Base-by-base conservation (phyloP, 1,284 basidiomycete genomes). In the Lentinus polychrous region DNA sequence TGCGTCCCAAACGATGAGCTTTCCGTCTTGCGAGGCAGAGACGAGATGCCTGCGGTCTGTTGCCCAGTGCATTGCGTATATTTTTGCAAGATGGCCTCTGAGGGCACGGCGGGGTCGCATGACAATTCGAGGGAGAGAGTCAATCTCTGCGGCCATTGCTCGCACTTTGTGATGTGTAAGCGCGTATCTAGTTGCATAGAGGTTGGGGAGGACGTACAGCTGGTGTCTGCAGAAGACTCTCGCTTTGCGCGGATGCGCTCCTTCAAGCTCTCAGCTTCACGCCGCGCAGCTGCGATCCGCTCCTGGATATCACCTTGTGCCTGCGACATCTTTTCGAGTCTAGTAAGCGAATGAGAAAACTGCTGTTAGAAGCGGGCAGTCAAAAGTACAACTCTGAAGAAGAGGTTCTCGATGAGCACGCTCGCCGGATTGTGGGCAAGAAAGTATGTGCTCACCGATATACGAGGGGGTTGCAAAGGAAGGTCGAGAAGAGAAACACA, bases 31-130 rank as follows among this genome's bases (percentile, higher is more conserved):
- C 3, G 95, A 98, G 20, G 96, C 95, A 10, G 95, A 98, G 38
- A 99, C 95, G 54, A 99, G 81, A 73, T 99, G 96, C 60, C 94
- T 80, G 63, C 92, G 84, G 74, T 99, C 96, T 50, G 86, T 85
- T 15, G 95, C 88, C 96, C 96, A 99, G 68, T 98, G 95, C 87
- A 99, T 95, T 43, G 96, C 94, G 68, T 98, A 98, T 65, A 99
- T 97, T 78, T 99, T 99, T 57, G 95, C 94, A 50, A 98, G 80
- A 71, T 98, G 96, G 40, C 95, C 95, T 62, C 94, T 89, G 59
- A 99, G 83, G 52, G 93, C 92, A 55, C 95, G 85, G 52, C 94
- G 84, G 42, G 92, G 90, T 59, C 93, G 91, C 88, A 99, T 94
- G 27, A 95, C 85, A 57, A 99, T 90, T 52, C 95, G 86, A 33